Percentiles rank a stretch among this genome's conserved stretches.
Evolutionary conservation across 805 yeast species (phyloP).

Genomic region (Scheffersomyces spartinae): DNA sequence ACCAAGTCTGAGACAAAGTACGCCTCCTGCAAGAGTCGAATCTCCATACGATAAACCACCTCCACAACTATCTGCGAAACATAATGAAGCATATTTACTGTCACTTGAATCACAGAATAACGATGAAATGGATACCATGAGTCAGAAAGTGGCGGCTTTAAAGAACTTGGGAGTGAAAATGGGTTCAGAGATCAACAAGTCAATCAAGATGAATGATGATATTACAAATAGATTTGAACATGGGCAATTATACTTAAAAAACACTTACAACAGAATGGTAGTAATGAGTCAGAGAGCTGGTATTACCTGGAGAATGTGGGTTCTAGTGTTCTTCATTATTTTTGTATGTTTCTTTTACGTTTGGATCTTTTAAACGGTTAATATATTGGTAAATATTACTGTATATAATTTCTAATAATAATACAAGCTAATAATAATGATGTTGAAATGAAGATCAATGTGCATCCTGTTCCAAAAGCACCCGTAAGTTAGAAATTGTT

Average conservation of each 20-base stretch:
- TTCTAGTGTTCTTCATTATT: constrained; percentile 24
- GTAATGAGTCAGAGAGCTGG: constrained; percentile 36
- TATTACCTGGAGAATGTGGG: constrained; percentile 34
- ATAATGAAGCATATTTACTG: constrained; percentile 30
- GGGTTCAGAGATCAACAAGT: constrained; percentile 34
- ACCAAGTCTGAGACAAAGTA: too few relatives aligned
- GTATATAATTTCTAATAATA: too few relatives aligned
- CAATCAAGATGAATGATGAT: constrained; percentile 28
- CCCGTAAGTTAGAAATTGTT: too few relatives aligned
- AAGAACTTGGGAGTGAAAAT: constrained; percentile 29
- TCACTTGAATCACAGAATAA: constrained; percentile 32
- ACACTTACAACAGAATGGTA: constrained; percentile 32
- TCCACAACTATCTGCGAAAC: constrained; percentile 18
- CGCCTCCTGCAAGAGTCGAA: constrained; percentile 16
- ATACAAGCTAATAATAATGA: too few relatives aligned
- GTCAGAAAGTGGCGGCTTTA: constrained; percentile 27
- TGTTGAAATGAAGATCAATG: too few relatives aligned
- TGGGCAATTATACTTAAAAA: constrained; percentile 28
- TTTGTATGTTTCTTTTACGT: constrained; percentile 29
- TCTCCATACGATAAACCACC: constrained; percentile 28
- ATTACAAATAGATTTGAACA: constrained; percentile 27
- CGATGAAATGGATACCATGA: constrained; percentile 30
- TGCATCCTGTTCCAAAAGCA: too few relatives aligned
- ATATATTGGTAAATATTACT: too few relatives aligned
- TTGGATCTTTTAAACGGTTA: constrained; percentile 27